Conservation (phyloP, 352 stramenopile species). For the Phytopythium vexans region DNA sequence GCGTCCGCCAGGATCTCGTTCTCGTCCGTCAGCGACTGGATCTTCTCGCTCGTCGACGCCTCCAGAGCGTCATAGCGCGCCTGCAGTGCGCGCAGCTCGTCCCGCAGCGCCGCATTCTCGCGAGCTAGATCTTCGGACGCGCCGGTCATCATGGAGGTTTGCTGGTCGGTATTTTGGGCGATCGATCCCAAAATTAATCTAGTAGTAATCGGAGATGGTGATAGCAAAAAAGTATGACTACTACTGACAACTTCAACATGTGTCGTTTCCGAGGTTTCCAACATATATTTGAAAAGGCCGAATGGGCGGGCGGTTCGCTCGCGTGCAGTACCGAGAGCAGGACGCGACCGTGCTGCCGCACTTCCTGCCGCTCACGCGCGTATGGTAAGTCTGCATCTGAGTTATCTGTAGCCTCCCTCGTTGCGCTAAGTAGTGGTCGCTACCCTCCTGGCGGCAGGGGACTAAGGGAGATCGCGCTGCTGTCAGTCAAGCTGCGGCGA, state of each 20-base stretch:
- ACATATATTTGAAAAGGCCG: too few species aligned
- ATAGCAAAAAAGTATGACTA: too few species aligned
- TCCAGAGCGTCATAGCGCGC: slow-evolving; percentile 45
- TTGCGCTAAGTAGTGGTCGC: not conserved
- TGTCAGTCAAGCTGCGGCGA: slow-evolving; percentile 46
- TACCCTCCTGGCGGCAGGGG: slow-evolving; percentile 19
- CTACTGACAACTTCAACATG: not conserved
- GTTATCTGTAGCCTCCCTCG: not conserved
- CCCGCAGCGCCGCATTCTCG: slow-evolving; percentile 47
- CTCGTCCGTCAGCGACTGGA: slow-evolving; percentile 63
- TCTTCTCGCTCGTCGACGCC: slow-evolving; percentile 25
- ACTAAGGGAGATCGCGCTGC: slow-evolving; percentile 47
- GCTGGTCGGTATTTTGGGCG: too few species aligned
- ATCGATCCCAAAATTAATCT: too few species aligned
- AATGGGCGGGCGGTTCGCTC: slow-evolving; percentile 73
- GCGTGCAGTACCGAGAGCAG: slow-evolving; percentile 71
- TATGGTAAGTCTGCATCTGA: slow-evolving; percentile 29
- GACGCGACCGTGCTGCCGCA: slow-evolving; percentile 57
- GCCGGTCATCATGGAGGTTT: too few species aligned
- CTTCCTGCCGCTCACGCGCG: slow-evolving; percentile 65
- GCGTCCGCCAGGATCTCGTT: slow-evolving; percentile 72
- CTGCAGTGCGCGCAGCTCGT: slow-evolving; percentile 44
- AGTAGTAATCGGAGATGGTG: too few species aligned
- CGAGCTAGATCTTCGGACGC: slow-evolving; percentile 15
- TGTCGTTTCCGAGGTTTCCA: slow-evolving; percentile 1